These are phyloP conservation scores for Pythium brachiatum DNA, from an alignment of 352 stramenopile species.

Conservation along the genomic window DNA sequence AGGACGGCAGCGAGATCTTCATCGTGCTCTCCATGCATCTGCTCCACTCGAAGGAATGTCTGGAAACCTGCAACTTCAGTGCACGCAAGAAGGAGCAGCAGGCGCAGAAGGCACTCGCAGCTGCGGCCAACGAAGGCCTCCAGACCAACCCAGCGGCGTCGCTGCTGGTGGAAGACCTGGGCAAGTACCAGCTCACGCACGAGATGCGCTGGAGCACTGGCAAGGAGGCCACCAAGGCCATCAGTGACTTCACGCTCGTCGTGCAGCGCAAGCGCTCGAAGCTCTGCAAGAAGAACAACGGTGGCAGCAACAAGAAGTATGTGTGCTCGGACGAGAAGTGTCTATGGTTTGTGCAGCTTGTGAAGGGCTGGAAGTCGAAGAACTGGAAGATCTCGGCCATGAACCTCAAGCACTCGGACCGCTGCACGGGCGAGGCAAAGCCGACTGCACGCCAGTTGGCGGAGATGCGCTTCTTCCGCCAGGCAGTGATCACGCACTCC, in stretches of 20 bases:
- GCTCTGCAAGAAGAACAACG: slow-evolving; percentile 79
- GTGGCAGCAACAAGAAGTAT: slow-evolving; percentile 86
- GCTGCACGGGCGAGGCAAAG: slow-evolving; percentile 60
- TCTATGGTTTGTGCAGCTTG: slow-evolving; percentile 75
- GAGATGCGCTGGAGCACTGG: slow-evolving; percentile 81
- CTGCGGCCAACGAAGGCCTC: slow-evolving; percentile 12
- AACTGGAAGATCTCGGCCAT: slow-evolving; percentile 90
- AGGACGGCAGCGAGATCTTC: slow-evolving; percentile 38
- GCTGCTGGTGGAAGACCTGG: slow-evolving; percentile 55
- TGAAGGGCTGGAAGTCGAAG: slow-evolving; percentile 83
- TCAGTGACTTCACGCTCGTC: slow-evolving; percentile 75
- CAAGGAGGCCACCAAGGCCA: slow-evolving; percentile 75
- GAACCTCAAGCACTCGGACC: slow-evolving; percentile 72
- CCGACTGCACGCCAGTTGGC: slow-evolving; percentile 75
- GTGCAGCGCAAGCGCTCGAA: slow-evolving; percentile 78
- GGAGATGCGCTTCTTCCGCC: slow-evolving; percentile 76
- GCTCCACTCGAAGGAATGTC: slow-evolving; percentile 67
- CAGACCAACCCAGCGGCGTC: slow-evolving; percentile 28
- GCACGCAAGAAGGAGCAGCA: slow-evolving; percentile 48
- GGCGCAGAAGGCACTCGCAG: slow-evolving; percentile 18
- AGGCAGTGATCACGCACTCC: slow-evolving; percentile 71
- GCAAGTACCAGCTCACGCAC: slow-evolving; percentile 69
- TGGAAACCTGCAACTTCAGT: slow-evolving; percentile 77
- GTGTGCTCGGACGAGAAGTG: slow-evolving; percentile 73
- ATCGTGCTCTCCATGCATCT: slow-evolving; percentile 54